Evolutionary conservation across 257 asterid species (phyloP).

Genomic region (Solanum sejunctum): DNA sequence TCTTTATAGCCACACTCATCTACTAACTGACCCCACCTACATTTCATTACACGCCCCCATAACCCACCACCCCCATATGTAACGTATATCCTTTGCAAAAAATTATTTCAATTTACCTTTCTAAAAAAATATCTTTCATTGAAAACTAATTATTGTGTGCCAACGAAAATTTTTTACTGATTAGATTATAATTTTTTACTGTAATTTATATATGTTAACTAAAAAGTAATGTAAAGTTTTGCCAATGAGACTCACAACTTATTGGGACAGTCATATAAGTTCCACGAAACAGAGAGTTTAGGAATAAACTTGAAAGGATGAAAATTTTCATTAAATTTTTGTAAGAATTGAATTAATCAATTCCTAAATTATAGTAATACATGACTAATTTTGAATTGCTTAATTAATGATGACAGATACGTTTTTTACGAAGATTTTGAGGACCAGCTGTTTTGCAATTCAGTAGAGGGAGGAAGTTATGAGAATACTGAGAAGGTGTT

Average conservation of each 20-base stretch:
- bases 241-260: no score
- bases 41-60: neutral
- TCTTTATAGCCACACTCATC: slow-evolving; percentile 2
- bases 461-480: neutral
- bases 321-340: neutral
- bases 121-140: no score
- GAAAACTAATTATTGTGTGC: no score
- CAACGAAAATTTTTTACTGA: no score
- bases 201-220: no score
- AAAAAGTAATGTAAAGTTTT: no score
- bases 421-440: neutral
- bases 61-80: neutral
- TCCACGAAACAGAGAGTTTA: neutral
- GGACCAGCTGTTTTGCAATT: neutral
- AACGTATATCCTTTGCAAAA: neutral
- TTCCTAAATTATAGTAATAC: no score
- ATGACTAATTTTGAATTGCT: neutral
- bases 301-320: neutral
- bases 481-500: neutral
- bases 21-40: neutral
- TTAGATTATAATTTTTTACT: no score
- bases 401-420: neutral
- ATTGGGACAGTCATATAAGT: neutral
- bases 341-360: neutral
- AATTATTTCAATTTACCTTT: no score